Evolutionary conservation across 805 yeast genomes (phyloP).

Genomic region (Candida maris): DNA sequence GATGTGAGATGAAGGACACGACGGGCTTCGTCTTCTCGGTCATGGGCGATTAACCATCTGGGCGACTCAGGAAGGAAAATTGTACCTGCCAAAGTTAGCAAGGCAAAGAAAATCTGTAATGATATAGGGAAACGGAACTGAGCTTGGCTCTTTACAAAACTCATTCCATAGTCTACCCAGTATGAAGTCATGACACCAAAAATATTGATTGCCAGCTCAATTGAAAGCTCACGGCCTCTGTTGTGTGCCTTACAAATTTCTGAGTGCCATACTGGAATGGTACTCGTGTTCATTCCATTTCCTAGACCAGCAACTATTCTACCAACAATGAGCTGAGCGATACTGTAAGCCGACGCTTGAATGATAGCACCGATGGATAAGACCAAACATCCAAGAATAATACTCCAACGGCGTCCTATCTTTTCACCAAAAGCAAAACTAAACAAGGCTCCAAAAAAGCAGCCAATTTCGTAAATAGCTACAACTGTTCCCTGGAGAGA

Average conservation of each 20-base stretch:
- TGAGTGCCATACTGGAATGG: conserved; percentile 71
- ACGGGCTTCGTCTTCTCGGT: conserved; percentile 51
- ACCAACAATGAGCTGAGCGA: conserved; percentile 52
- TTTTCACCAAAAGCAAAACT: conserved; percentile 43
- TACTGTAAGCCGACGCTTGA: conserved; percentile 44
- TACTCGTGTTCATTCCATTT: conserved; percentile 67
- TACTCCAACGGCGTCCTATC: conserved; percentile 54
- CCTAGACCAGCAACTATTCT: conserved; percentile 65
- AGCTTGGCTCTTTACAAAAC: conserved; percentile 43
- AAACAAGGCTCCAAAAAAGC: conserved; percentile 42
- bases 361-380: conserved; percentile 64
- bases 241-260: conserved; percentile 64
- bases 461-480: conserved; percentile 46
- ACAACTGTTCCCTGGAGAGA: conserved; percentile 45
- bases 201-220: conserved; percentile 55
- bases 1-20: conserved; percentile 38
- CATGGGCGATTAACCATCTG: conserved; percentile 56
- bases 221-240: conserved; percentile 67
- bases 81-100: conserved; percentile 53
- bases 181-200: conserved; percentile 65
- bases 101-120: conserved; percentile 55
- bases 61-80: conserved; percentile 68
- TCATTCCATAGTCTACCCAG: conserved; percentile 60
- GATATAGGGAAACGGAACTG: conserved; percentile 69
- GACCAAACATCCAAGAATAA: conserved; percentile 49